A percentile compares a stretch with the other conserved stretches of the same genome.
phyloP scores from a whole-genome alignment of 2,329 filamentous ascomycete genomes.

The Akanthomyces lecanii region DNA sequence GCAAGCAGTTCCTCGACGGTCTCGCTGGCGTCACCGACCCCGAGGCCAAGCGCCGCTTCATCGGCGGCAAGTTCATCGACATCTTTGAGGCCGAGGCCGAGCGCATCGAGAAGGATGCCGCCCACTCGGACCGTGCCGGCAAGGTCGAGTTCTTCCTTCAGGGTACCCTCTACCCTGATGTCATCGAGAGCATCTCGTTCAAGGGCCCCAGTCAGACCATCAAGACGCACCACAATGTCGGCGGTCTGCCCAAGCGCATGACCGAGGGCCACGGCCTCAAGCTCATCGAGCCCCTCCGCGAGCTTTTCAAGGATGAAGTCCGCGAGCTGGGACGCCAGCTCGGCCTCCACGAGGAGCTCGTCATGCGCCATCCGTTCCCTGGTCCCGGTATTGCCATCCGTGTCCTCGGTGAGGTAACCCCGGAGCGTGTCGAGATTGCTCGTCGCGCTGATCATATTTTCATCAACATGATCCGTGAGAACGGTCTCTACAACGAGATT shows the following conservation, averaged over 20 bases:
- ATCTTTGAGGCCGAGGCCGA: conserved; percentile 75
- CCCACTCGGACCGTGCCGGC: conserved; percentile 62
- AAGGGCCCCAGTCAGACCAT: conserved; percentile 49
- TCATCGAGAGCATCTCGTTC: conserved; percentile 41
- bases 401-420: conserved; percentile 80
- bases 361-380: conserved; percentile 29
- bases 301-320: conserved; percentile 80
- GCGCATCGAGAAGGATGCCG: conserved; percentile 65
- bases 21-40: conserved; percentile 74
- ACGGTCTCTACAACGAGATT: conserved; percentile 64
- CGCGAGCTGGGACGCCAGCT: conserved; percentile 30
- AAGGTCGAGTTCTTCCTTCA: conserved; percentile 85
- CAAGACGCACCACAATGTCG: conserved; percentile 61
- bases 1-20: conserved; percentile 69
- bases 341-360: conserved; percentile 30
- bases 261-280: conserved; percentile 49
- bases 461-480: conserved; percentile 68
- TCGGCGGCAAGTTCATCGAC: conserved; percentile 62
- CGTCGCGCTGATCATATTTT: conserved; percentile 75
- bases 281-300: conserved; percentile 73
- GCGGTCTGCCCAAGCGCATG: conserved; percentile 59
- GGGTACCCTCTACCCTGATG: conserved; percentile 65
- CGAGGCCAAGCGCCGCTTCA: conserved; percentile 87
- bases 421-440: conserved; percentile 72
- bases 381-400: conserved; percentile 64